These are phyloP conservation scores for Aleurites moluccanus DNA, from an alignment of 441 rosid species.

Conservation along the genomic window DNA sequence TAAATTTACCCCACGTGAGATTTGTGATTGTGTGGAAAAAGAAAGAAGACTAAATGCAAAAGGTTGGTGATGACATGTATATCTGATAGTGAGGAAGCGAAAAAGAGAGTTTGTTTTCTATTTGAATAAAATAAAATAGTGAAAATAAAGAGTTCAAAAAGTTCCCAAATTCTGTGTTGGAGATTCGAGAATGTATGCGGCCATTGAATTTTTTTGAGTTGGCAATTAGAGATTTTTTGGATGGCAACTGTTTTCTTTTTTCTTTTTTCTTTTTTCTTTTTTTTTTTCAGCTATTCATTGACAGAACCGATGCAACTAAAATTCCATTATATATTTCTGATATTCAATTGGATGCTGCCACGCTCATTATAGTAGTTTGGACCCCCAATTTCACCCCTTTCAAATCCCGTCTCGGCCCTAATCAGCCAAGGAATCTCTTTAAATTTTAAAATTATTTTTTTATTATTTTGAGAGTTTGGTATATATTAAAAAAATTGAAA, in stretches of 20 bases:
- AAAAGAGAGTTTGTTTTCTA: neutral
- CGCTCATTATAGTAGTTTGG: neutral
- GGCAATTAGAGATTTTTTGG: neutral
- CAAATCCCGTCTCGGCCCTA: no score
- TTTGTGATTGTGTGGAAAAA: neutral
- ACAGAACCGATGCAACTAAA: neutral
- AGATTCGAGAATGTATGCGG: neutral
- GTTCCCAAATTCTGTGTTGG: slow-evolving; percentile 7
- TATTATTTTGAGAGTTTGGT: no score
- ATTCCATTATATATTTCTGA: neutral
- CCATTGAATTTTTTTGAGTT: neutral
- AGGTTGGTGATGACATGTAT: neutral
- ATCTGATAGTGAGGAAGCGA: slow-evolving; percentile 2
- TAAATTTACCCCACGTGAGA: slow-evolving; percentile 2
- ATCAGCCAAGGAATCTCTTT: no score
- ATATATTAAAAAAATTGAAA: no score
- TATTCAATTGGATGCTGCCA: neutral
- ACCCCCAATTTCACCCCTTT: no score
- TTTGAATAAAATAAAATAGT: neutral
- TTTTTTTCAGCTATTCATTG: neutral
- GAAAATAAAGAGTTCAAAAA: neutral
- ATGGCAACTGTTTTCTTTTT: neutral
- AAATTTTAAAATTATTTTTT: no score
- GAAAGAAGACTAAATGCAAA: neutral
- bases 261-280: neutral